Evolutionary conservation across 208 protist genomes (phyloP).

Genomic region (Crithidia fasciculata): DNA sequence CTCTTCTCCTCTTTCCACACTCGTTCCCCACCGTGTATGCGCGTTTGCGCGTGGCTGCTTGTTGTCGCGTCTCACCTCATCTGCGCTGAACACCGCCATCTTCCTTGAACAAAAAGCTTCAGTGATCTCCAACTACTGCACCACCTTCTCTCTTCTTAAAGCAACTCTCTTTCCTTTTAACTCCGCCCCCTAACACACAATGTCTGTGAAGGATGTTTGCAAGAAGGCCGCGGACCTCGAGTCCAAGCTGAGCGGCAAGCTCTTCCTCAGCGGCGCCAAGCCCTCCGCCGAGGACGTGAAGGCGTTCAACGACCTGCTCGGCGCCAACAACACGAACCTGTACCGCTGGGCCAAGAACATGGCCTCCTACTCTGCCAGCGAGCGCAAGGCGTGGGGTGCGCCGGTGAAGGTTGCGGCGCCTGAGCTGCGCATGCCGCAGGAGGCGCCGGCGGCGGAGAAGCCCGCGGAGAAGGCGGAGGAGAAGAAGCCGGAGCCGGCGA

Average conservation of each 20-base stretch:
- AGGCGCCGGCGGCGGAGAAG: constrained; percentile 21
- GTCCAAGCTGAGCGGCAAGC: constrained; percentile 59
- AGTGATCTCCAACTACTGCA: not conserved
- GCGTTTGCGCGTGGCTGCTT: too few species aligned
- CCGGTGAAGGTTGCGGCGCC: constrained; percentile 61
- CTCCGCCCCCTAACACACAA: constrained; percentile 8
- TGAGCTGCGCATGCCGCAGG: constrained; percentile 26
- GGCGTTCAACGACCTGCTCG: constrained; percentile 74
- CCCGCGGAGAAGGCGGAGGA: constrained; percentile 16
- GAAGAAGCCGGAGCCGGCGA: constrained; percentile 18
- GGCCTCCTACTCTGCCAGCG: constrained; percentile 61
- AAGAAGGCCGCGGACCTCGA: constrained; percentile 63
- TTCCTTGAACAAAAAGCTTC: not conserved
- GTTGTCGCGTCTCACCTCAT: too few species aligned
- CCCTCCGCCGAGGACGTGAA: constrained; percentile 73
- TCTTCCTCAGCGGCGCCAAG: constrained; percentile 73
- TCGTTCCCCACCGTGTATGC: too few species aligned
- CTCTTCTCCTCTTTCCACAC: too few species aligned
- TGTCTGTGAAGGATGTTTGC: constrained; percentile 67
- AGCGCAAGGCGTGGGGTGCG: constrained; percentile 58
- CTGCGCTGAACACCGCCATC: too few species aligned
- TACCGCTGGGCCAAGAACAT: constrained; percentile 83
- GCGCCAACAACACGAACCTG: constrained; percentile 48
- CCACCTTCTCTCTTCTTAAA: not conserved
- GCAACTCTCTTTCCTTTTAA: not conserved